These are phyloP conservation scores for Picochlorum costavermella DNA, from an alignment of 139 green algal species.

Conservation along the genomic window DNA sequence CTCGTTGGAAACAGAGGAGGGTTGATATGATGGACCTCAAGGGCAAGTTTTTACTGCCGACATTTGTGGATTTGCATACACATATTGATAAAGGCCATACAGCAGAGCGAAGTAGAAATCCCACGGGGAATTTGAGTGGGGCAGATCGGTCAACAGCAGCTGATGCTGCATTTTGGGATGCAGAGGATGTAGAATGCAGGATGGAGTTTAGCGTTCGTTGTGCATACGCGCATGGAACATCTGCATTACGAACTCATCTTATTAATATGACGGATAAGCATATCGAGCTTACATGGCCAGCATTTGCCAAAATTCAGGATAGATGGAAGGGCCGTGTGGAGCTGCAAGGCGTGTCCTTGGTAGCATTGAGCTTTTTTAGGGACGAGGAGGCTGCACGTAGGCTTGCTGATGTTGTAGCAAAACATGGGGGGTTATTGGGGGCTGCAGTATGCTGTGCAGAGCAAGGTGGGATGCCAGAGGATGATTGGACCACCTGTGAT, in stretches of 20 bases:
- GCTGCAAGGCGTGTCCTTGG: constrained; percentile 54
- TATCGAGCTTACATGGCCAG: constrained; percentile 52
- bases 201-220: constrained; percentile 68
- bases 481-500: constrained; percentile 65
- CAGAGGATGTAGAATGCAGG: constrained; percentile 45
- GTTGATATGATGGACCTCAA: constrained; percentile 14
- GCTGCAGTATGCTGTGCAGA: constrained; percentile 64
- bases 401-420: constrained; percentile 48
- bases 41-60: constrained; percentile 39
- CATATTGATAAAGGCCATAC: constrained; percentile 70
- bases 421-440: constrained; percentile 48
- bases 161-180: constrained; percentile 54
- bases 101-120: constrained; percentile 56
- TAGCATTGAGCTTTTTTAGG: constrained; percentile 56
- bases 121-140: constrained; percentile 41
- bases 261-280: constrained; percentile 57
- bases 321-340: constrained; percentile 54
- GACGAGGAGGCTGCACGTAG: constrained; percentile 27
- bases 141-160: constrained; percentile 50
- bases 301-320: constrained; percentile 31
- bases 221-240: constrained; percentile 62
- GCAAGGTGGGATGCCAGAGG: constrained; percentile 35
- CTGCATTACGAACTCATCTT: constrained; percentile 60
- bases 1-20: background rate
- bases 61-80: constrained; percentile 63